Evolutionary conservation across 2,329 filamentous ascomycete species (phyloP).

Genomic region (Trichoderma polysporum): DNA sequence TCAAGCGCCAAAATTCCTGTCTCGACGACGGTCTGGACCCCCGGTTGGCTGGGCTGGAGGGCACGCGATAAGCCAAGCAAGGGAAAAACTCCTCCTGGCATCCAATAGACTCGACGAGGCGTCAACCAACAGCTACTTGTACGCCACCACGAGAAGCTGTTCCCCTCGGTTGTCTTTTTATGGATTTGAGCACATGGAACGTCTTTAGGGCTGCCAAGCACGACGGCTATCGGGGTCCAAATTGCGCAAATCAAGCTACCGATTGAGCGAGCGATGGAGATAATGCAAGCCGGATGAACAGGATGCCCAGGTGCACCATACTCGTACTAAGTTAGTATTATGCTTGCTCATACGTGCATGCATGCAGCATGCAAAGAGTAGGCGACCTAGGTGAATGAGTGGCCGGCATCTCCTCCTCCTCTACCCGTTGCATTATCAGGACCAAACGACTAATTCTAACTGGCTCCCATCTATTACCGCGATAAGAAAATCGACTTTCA

Average conservation of each 20-base stretch:
- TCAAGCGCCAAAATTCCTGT: not conserved
- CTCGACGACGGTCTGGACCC: conserved; percentile 11
- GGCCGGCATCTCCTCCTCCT: not conserved
- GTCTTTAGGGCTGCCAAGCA: not conserved
- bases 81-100: not conserved
- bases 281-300: conserved; percentile 8
- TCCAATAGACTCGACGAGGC: conserved; percentile 14
- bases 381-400: not conserved
- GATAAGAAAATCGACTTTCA: not conserved
- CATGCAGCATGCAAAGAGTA: not conserved
- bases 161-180: not conserved
- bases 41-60: conserved; percentile 1
- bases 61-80: conserved; percentile 15
- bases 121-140: conserved; percentile 5
- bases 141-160: conserved; percentile 1
- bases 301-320: not conserved
- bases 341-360: not conserved
- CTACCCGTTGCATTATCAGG: not conserved
- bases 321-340: not conserved
- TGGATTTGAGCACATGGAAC: not conserved
- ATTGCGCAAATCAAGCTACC: conserved; percentile 11
- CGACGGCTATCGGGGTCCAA: conserved; percentile 5
- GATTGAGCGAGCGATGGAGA: conserved; percentile 17
- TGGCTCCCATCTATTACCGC: not conserved
- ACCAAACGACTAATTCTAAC: not conserved